A percentile compares a stretch with the other conserved stretches of the same genome.
Evolutionary conservation across 495 filamentous ascomycete species (phyloP).

Genomic region (Xylaria grammica): DNA sequence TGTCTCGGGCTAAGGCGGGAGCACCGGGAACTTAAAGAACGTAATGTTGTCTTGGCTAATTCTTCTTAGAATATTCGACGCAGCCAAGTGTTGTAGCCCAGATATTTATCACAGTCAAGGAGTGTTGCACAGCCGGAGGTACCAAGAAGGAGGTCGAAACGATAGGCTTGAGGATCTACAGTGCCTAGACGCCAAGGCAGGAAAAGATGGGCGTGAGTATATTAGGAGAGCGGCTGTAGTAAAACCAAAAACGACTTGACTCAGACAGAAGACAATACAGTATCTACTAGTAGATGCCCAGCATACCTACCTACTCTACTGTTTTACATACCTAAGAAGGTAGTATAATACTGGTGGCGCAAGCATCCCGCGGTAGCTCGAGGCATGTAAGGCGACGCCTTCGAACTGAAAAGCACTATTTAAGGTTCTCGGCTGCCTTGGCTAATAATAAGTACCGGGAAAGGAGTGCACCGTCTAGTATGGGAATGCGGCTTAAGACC

Average conservation of each 20-base stretch:
- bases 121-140: conserved; percentile 21
- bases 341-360: too few species aligned
- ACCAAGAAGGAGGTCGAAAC: conserved; percentile 6
- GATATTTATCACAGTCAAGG: conserved; percentile 5
- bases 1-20: conserved; percentile 5
- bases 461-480: too few species aligned
- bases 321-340: background rate
- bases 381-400: too few species aligned
- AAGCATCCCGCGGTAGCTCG: too few species aligned
- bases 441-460: background rate
- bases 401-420: background rate
- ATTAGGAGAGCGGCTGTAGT: conserved; percentile 8
- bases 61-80: conserved; percentile 37
- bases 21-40: conserved; percentile 22
- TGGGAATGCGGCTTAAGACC: too few species aligned
- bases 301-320: background rate
- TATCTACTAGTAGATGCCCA: background rate
- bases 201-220: conserved; percentile 29
- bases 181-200: conserved; percentile 38
- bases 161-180: conserved; percentile 32
- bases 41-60: conserved; percentile 21
- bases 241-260: background rate
- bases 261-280: background rate
- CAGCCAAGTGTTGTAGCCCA: conserved; percentile 21
- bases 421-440: background rate